Conservation (phyloP, 2,329 filamentous ascomycete genomes). For the Lizonia empirigonia region DNA sequence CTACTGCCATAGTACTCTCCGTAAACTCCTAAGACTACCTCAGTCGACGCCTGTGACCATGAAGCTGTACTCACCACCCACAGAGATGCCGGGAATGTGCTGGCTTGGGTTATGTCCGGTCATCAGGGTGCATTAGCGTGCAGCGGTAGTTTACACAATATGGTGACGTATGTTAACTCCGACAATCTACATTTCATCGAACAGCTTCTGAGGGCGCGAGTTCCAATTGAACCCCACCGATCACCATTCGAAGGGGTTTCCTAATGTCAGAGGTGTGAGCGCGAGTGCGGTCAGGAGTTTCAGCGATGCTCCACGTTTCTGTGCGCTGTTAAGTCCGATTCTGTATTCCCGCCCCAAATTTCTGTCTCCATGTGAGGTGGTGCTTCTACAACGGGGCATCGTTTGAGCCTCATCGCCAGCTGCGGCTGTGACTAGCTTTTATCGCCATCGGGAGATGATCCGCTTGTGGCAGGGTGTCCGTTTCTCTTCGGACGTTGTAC, state of each 20-base stretch:
- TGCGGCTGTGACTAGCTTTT: background rate
- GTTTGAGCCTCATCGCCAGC: constrained; percentile 3
- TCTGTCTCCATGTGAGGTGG: background rate
- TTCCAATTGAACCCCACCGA: background rate
- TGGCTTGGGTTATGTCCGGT: constrained; percentile 2
- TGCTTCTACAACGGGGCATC: background rate
- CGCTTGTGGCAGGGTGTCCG: background rate
- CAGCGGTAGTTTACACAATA: background rate
- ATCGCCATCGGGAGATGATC: background rate
- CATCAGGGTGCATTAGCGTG: constrained; percentile 4
- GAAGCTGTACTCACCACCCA: background rate
- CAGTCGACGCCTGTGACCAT: background rate
- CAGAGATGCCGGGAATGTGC: background rate
- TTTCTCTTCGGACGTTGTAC: background rate
- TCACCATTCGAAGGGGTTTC: too few species aligned
- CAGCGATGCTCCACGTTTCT: background rate
- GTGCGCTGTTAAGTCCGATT: background rate
- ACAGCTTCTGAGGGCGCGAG: background rate
- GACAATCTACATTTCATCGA: background rate
- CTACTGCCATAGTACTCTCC: background rate
- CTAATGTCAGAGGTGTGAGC: too few species aligned
- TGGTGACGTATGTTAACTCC: constrained; percentile 1
- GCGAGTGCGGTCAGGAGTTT: too few species aligned
- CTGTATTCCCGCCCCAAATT: background rate
- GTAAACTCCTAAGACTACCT: constrained; percentile 1